These are phyloP conservation scores for Neofusicoccum sp. DNA, from an alignment of 2,329 filamentous ascomycete genomes.

Conservation along the genomic window DNA sequence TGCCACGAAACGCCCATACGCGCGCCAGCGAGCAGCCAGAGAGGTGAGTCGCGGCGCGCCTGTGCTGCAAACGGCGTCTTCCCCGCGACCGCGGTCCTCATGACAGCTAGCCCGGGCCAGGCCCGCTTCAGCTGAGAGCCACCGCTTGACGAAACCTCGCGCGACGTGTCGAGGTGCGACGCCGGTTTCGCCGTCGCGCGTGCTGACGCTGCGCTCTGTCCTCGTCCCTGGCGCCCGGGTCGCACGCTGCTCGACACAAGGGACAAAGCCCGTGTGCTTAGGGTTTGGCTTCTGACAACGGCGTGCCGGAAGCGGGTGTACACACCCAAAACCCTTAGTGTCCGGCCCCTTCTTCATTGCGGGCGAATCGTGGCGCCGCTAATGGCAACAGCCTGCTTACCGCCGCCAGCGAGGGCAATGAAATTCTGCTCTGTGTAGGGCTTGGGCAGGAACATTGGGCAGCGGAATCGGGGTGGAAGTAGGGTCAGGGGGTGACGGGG, in stretches of 20 bases:
- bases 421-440: slow-evolving; percentile 1
- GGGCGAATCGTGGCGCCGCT: neutral
- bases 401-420: neutral
- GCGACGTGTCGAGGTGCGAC: neutral
- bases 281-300: slow-evolving; percentile 12
- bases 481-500: neutral
- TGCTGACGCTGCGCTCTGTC: neutral
- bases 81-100: neutral
- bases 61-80: slow-evolving; percentile 8
- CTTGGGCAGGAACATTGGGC: neutral
- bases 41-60: neutral
- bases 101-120: neutral
- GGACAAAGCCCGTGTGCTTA: neutral
- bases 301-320: slow-evolving; percentile 17
- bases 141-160: neutral
- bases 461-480: neutral
- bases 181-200: neutral
- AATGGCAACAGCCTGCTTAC: slow-evolving; percentile 5
- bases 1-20: slow-evolving; percentile 1
- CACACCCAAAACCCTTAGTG: slow-evolving; percentile 4
- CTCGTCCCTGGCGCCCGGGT: neutral
- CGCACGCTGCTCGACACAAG: neutral
- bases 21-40: neutral
- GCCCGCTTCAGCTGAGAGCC: slow-evolving; percentile 5
- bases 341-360: neutral